These are phyloP conservation scores for Fusarium illudens DNA, from an alignment of 2,329 filamentous ascomycete genomes.

Conservation along the genomic window DNA sequence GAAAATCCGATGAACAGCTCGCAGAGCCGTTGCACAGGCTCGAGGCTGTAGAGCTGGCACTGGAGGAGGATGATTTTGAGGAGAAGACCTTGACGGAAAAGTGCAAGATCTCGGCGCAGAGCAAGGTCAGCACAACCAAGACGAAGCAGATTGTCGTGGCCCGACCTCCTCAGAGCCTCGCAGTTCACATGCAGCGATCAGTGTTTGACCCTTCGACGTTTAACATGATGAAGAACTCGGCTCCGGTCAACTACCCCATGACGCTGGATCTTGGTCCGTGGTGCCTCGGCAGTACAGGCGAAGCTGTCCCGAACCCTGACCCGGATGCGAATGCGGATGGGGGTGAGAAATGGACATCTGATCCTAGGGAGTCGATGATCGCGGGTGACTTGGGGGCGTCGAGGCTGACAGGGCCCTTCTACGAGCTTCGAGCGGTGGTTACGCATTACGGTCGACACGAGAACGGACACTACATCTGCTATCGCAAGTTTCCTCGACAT, in stretches of 20 bases:
- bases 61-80: conserved; percentile 83
- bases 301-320: background rate
- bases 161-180: conserved; percentile 80
- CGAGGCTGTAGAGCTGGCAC: conserved; percentile 70
- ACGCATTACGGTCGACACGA: conserved; percentile 92
- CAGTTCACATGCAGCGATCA: conserved; percentile 90
- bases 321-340: background rate
- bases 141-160: conserved; percentile 89
- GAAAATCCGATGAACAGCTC: conserved; percentile 58
- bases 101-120: conserved; percentile 72
- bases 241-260: conserved; percentile 78
- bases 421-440: conserved; percentile 83
- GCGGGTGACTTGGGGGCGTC: conserved; percentile 61
- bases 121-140: conserved; percentile 81
- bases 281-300: conserved; percentile 73
- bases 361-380: conserved; percentile 78
- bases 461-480: conserved; percentile 95
- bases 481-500: conserved; percentile 70
- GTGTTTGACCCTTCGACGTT: conserved; percentile 88
- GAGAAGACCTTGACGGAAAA: conserved; percentile 70
- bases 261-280: conserved; percentile 81
- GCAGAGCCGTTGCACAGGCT: conserved; percentile 65
- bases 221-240: conserved; percentile 82
- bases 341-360: conserved; percentile 74
- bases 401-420: conserved; percentile 66